Evolutionary conservation across 1,139 yeast species (phyloP), one percentile per base, ranked within the genome.

Genomic region (Eremothecium coryli): DNA sequence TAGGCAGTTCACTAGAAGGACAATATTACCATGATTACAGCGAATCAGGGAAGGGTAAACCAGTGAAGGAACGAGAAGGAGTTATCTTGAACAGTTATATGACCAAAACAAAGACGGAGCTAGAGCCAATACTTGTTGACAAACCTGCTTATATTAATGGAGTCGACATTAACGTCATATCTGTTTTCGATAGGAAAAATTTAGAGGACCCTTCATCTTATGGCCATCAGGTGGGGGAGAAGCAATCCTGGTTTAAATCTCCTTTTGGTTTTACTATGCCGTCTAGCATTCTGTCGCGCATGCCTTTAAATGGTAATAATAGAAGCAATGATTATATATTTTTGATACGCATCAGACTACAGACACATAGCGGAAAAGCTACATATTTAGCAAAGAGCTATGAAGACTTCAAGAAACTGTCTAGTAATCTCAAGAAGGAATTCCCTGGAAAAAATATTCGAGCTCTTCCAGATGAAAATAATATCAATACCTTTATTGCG

Each of bases 401-500:
- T 50, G 62, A 70, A 4, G 84, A 82, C 13, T 86, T 88, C 52
- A 68, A 65, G 39, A 58, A 58, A 3, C 60, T 88, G 25, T 75
- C 78, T 36, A 58, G 61, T 18, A 51, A 57, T 10, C 60, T 86
- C 38, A 70, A 67, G 38, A 62, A 62, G 31, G 64, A 62, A 33
- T 79, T 73, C 45, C 93, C 95, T 0, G 94, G 93, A 0, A 67
- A 78, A 32, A 70, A 70, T 50, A 50, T 82, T 21, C 81, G 93
- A 0, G 67, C 66, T 8, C 59, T 82, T 10, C 85, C 96, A 48
- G 49, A 71, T 32, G 60, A 77, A 61, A 67, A 70, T 55, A 62
- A 74, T 58, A 56, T 60, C 48, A 46, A 42, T 18, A 37, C 45
- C 1, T 43, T 46, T 5, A 35, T 48, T 3, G 13, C 30, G 15